Conservation (phyloP, 31 red algal genomes). For the Pterothamnion heteromorphum region DNA sequence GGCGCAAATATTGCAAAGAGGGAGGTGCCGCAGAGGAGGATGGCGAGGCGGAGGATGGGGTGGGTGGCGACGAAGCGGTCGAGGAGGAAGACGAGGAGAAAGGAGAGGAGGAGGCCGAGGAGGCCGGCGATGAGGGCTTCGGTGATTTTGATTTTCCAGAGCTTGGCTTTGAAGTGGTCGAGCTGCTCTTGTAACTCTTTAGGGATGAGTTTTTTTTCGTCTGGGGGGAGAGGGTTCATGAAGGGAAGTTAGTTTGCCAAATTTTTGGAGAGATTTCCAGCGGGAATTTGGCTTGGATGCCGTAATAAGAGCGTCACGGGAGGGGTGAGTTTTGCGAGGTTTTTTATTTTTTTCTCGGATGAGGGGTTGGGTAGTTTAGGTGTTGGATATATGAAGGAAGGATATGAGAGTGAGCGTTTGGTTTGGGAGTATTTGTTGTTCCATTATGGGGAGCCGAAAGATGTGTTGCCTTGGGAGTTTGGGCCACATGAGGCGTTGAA, state of each 20-base stretch:
- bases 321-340: too few relatives aligned
- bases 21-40: neutral
- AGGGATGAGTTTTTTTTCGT: too few relatives aligned
- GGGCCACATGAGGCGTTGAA: too few relatives aligned
- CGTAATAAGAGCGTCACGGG: too few relatives aligned
- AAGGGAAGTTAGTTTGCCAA: too few relatives aligned
- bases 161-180: neutral
- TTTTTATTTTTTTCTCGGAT: too few relatives aligned
- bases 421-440: too few relatives aligned
- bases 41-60: neutral
- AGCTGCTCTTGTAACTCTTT: neutral
- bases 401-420: too few relatives aligned
- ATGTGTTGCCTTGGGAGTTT: conserved; percentile 74
- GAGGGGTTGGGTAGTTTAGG: neutral
- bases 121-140: neutral
- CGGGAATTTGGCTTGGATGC: too few relatives aligned
- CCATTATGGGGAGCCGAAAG: too few relatives aligned
- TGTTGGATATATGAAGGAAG: neutral
- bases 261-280: too few relatives aligned
- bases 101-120: neutral
- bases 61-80: neutral
- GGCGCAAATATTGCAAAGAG: neutral
- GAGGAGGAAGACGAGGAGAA: neutral
- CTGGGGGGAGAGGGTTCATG: too few relatives aligned
- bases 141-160: neutral